These are phyloP conservation scores for Tetratostichococcus sp. DNA, from an alignment of 139 green algal species.

Conservation along the genomic window DNA sequence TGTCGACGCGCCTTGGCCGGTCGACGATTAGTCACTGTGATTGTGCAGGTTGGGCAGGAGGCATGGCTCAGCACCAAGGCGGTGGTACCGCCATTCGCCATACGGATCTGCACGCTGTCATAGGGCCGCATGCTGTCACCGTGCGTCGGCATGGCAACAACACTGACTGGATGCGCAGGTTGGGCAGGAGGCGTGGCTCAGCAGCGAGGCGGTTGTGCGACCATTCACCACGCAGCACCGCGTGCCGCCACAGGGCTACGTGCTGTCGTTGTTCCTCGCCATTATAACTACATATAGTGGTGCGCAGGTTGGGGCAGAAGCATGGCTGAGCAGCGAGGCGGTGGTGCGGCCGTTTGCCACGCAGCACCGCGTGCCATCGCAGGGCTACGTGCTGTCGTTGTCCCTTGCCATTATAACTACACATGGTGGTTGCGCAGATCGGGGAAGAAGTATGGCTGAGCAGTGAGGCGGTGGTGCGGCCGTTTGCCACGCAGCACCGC, in stretches of 20 bases:
- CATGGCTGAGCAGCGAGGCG: slow-evolving; percentile 37
- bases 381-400: slow-evolving; percentile 74
- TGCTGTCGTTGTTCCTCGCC: too few species aligned
- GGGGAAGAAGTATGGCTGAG: slow-evolving; percentile 41
- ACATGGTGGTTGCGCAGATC: slow-evolving; percentile 4
- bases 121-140: too few species aligned
- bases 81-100: too few species aligned
- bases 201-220: slow-evolving; percentile 41
- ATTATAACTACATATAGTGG: too few species aligned
- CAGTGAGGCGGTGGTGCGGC: slow-evolving; percentile 40
- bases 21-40: too few species aligned
- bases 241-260: slow-evolving; percentile 52
- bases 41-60: too few species aligned
- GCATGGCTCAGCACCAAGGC: too few species aligned
- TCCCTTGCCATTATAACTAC: too few species aligned
- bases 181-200: slow-evolving; percentile 40
- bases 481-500: slow-evolving; percentile 65
- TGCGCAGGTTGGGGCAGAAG: slow-evolving; percentile 32
- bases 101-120: too few species aligned
- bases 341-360: slow-evolving; percentile 60
- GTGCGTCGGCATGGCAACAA: too few species aligned
- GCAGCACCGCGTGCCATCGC: slow-evolving; percentile 58
- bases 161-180: slow-evolving; percentile 4
- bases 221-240: slow-evolving; percentile 68
- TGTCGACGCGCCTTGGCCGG: too few species aligned